A percentile compares a stretch with the other conserved stretches of the same genome.
Conservation (phyloP, 164 flowering plant genomes). For the Magnolia changhungtana region DNA sequence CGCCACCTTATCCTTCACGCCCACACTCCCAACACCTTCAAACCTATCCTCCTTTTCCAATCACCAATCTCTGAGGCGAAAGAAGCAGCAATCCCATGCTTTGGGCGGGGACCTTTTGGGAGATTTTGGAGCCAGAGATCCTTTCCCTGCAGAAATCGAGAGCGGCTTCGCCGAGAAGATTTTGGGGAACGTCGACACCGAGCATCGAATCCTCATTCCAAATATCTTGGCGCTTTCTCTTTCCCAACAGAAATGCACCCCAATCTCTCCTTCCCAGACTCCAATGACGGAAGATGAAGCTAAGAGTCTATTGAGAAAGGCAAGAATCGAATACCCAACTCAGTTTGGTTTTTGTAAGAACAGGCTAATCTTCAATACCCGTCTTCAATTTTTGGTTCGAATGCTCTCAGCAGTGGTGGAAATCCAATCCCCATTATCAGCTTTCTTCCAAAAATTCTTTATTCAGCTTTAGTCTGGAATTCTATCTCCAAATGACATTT, state of each 20-base stretch:
- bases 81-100: conserved; percentile 1
- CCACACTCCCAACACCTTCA: not conserved
- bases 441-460: no score
- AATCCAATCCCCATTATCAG: no score
- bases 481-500: no score
- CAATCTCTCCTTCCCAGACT: conserved; percentile 38
- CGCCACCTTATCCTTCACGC: not conserved
- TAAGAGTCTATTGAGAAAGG: conserved; percentile 61
- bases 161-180: conserved; percentile 73
- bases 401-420: not conserved
- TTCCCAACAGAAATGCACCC: conserved; percentile 45
- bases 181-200: conserved; percentile 49
- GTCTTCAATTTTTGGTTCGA: not conserved
- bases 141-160: conserved; percentile 75
- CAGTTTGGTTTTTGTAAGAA: not conserved
- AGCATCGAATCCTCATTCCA: conserved; percentile 82
- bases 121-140: conserved; percentile 93
- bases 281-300: conserved; percentile 63
- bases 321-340: conserved; percentile 3
- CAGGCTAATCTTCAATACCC: not conserved
- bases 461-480: no score
- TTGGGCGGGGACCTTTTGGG: conserved; percentile 41
- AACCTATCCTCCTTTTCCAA: not conserved
- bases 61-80: not conserved
- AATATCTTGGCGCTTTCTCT: conserved; percentile 61